Conservation (phyloP, 2,329 filamentous ascomycete genomes). For the Fusarium chuoi region DNA sequence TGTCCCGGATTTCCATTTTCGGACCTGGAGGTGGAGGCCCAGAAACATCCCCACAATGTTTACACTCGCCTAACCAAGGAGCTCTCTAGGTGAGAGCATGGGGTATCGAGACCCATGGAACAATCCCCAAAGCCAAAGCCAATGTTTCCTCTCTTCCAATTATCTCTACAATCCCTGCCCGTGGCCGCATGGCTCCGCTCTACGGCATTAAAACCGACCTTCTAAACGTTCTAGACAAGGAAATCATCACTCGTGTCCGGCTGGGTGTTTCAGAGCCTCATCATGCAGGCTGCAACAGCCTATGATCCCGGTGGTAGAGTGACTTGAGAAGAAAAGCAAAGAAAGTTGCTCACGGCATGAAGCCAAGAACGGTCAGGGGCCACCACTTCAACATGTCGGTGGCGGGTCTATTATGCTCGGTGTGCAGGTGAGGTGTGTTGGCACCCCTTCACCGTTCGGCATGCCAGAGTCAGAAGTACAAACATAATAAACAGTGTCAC, state of each 20-base stretch:
- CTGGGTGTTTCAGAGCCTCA: constrained; percentile 22
- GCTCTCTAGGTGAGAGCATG: constrained; percentile 9
- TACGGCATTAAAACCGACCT: constrained; percentile 10
- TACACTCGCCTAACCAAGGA: constrained; percentile 6
- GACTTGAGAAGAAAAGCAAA: not conserved
- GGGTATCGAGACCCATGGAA: constrained; percentile 2
- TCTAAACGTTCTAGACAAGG: constrained; percentile 34
- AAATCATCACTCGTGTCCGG: constrained; percentile 27
- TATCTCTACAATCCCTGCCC: constrained; percentile 8
- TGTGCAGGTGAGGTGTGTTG: constrained; percentile 13
- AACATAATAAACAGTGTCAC: not conserved
- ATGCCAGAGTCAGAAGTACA: not conserved
- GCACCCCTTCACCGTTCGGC: constrained; percentile 7
- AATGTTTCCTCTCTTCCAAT: constrained; percentile 20
- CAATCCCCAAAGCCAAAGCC: not conserved
- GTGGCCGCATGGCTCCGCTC: constrained; percentile 9
- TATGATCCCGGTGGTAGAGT: not conserved
- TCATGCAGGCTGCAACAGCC: not conserved
- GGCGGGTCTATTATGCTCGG: constrained; percentile 22
- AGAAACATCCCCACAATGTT: constrained; percentile 26
- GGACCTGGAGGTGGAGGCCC: constrained; percentile 15
- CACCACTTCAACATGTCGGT: constrained; percentile 9
- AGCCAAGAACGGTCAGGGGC: not conserved
- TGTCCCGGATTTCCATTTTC: constrained; percentile 31
- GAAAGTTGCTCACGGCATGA: not conserved